Evolutionary conservation across 805 yeast species (phyloP).

Genomic region (Lachancea sp.): DNA sequence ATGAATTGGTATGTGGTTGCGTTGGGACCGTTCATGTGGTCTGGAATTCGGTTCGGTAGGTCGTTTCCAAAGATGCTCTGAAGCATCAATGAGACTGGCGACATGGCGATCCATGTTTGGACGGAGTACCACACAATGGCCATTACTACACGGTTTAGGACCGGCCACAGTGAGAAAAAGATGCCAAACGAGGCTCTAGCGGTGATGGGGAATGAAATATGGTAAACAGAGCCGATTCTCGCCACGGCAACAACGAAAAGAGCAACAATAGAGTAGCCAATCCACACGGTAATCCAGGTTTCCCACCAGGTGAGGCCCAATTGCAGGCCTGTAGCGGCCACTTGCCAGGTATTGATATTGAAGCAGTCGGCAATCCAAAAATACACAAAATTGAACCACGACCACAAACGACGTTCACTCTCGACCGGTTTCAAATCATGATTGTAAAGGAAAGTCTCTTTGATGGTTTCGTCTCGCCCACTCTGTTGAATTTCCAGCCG

Average conservation of each 20-base stretch:
- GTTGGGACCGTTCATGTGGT: constrained; percentile 52
- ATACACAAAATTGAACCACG: constrained; percentile 71
- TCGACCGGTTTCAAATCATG: constrained; percentile 78
- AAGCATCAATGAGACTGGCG: constrained; percentile 73
- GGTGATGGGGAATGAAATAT: constrained; percentile 78
- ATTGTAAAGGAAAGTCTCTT: constrained; percentile 65
- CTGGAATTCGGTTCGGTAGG: constrained; percentile 54
- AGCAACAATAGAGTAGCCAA: constrained; percentile 71
- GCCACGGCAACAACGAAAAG: constrained; percentile 64
- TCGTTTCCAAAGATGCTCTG: constrained; percentile 67
- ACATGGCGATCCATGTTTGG: constrained; percentile 79
- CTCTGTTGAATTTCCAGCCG: constrained; percentile 6
- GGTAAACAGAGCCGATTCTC: constrained; percentile 74
- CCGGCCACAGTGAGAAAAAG: constrained; percentile 84
- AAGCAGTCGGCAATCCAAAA: constrained; percentile 90
- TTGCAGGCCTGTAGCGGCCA: constrained; percentile 77
- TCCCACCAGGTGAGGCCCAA: constrained; percentile 87
- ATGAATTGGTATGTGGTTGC: constrained; percentile 69
- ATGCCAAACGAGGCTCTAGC: constrained; percentile 80
- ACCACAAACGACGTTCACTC: constrained; percentile 69
- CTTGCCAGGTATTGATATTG: constrained; percentile 86
- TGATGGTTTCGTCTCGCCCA: constrained; percentile 18
- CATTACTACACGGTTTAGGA: constrained; percentile 81
- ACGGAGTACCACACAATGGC: constrained; percentile 85
- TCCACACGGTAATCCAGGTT: constrained; percentile 82